Evolutionary conservation across 1,139 yeast species (phyloP), one percentile per base, ranked within the genome.

Genomic region (Zygosaccharomyces pseudobailii): DNA sequence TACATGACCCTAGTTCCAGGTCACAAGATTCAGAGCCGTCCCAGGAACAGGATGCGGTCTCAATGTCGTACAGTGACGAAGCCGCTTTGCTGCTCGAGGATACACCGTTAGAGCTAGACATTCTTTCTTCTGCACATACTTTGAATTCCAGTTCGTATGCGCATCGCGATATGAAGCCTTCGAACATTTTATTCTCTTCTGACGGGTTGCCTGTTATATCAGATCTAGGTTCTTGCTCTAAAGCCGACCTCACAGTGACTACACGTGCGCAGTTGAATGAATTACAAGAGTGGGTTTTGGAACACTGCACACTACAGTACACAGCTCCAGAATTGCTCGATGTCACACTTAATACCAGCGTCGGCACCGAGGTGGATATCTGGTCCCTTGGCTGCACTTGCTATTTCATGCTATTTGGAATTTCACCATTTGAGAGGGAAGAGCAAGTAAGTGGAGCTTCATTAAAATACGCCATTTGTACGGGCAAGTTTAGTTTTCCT

Each of bases 351-450:
- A 82, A 83, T 42, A 65, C 78, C 10, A 67, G 68, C 4, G 73
- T 90, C 40, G 81, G 83, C 50, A 95, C 86, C 61, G 75, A 78
- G 47, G 82, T 86, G 4, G 97, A 90, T 62, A 79, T 90, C 19
- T 90, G 97, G 97, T 84, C 95, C 5, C 66, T 89, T 28, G 97
- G 97, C 0, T 88, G 97, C 61, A 72, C 88, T 1, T 63, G 88
- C 22, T 90, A 85, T 66, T 79, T 90, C 1, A 70, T 87, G 54
- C 75, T 92, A 66, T 90, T 85, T 67, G 84, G 86, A 0, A 75
- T 75, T 34, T 85, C 95, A 2, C 97, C 97, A 0, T 90, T 90
- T 67, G 96, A 89, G 62, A 76, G 87, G 61, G 80, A 85, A 60
- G 94, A 88, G 56, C 75, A 79, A 39, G 83, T 84, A 42, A 80